Percentiles rank a stretch among this genome's conserved stretches.
Conservation (phyloP, 2,329 filamentous ascomycete genomes). For the Calonectria naviculata region DNA sequence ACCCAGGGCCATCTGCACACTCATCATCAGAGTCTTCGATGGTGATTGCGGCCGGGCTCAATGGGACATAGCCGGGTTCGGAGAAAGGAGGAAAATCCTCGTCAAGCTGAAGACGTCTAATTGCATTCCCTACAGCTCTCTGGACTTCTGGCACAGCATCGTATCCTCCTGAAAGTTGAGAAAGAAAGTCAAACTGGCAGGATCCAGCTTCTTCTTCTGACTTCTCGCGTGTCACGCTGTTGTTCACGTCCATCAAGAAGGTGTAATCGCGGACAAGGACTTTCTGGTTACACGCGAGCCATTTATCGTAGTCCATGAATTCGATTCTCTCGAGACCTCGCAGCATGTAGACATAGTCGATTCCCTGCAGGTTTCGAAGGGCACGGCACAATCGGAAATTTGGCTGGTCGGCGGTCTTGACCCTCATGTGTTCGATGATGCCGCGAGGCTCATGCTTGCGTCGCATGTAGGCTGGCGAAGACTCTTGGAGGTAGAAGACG, state of each 20-base stretch:
- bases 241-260: conserved; percentile 44
- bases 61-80: no score
- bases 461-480: conserved; percentile 40
- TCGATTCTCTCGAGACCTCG: conserved; percentile 54
- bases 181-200: conserved; percentile 34
- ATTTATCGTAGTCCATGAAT: conserved; percentile 53
- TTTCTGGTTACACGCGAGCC: background rate
- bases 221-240: conserved; percentile 15
- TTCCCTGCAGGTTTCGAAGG: conserved; percentile 55
- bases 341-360: conserved; percentile 56
- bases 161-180: background rate
- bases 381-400: conserved; percentile 51
- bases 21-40: background rate
- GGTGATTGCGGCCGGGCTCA: background rate
- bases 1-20: background rate
- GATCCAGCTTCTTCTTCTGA: conserved; percentile 28
- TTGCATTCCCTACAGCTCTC: background rate
- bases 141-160: conserved; percentile 14
- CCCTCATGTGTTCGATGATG: conserved; percentile 36
- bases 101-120: no score
- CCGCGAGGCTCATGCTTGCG: conserved; percentile 49
- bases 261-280: conserved; percentile 41
- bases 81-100: no score
- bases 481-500: conserved; percentile 54
- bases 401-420: conserved; percentile 49